phyloP scores from a whole-genome alignment of 2,329 filamentous ascomycete species.

The Aureobasidium sp. region DNA sequence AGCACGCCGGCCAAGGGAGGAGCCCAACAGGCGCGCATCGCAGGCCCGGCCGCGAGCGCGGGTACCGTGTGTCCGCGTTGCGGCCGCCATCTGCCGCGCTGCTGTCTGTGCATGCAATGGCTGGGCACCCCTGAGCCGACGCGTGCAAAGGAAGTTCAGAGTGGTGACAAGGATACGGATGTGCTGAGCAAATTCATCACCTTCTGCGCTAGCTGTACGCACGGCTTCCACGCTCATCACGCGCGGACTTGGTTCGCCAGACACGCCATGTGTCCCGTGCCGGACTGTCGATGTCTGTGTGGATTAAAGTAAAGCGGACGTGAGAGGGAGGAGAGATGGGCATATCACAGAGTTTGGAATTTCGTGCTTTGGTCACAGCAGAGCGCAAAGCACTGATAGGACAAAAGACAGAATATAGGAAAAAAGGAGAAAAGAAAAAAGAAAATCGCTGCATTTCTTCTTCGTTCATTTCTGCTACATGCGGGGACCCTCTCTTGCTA shows the following conservation, averaged over 20 bases:
- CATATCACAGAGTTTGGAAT: neutral
- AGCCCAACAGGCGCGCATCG: conserved; percentile 19
- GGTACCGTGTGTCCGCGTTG: conserved; percentile 52
- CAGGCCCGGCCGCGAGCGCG: conserved; percentile 23
- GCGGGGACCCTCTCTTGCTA: neutral
- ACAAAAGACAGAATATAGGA: neutral
- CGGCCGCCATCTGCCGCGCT: conserved; percentile 53
- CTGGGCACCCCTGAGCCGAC: conserved; percentile 49
- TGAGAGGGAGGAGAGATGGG: neutral
- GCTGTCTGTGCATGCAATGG: conserved; percentile 54
- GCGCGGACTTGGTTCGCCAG: conserved; percentile 52
- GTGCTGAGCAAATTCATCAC: conserved; percentile 47
- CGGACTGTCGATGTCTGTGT: conserved; percentile 47
- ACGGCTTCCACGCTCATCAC: conserved; percentile 56
- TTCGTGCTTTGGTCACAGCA: neutral
- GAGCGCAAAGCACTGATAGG: neutral
- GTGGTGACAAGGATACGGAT: conserved; percentile 30
- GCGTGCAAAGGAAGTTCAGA: conserved; percentile 22
- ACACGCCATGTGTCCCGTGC: conserved; percentile 46
- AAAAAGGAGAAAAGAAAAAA: neutral
- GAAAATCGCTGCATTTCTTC: neutral
- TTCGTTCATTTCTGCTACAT: neutral
- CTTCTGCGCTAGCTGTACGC: conserved; percentile 54
- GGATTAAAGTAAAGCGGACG: conserved; percentile 22
- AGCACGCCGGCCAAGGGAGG: conserved; percentile 14